Conservation (phyloP, 441 rosid species). For the Populus tomentosa region DNA sequence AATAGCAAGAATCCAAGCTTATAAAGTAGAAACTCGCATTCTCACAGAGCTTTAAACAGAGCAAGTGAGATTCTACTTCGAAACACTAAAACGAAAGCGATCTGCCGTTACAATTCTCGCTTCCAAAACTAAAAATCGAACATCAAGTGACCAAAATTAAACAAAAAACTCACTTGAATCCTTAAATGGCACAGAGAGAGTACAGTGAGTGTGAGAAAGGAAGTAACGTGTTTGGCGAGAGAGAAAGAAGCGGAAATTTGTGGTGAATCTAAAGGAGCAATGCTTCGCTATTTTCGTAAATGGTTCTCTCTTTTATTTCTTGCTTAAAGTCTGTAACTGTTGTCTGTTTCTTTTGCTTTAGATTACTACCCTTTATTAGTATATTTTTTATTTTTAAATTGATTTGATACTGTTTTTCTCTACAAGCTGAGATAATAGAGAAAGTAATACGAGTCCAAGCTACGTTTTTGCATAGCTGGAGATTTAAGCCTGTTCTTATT, state of each 20-base stretch:
- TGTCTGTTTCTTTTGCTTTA: neutral
- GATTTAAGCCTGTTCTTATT: constrained; percentile 1
- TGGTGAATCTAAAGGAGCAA: constrained; percentile 20
- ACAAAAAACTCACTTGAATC: neutral
- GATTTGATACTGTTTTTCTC: neutral
- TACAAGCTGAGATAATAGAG: neutral
- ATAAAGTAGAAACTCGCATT: neutral
- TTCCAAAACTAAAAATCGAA: neutral
- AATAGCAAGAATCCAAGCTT: neutral
- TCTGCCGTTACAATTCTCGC: constrained; percentile 18
- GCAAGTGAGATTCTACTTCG: neutral
- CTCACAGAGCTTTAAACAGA: neutral
- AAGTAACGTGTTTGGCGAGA: constrained; percentile 17
- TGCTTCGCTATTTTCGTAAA: constrained; percentile 21
- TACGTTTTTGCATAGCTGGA: constrained; percentile 26
- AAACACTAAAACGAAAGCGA: constrained; percentile 11
- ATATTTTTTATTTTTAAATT: neutral
- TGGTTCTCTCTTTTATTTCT: constrained; percentile 19
- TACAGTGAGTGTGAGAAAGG: neutral
- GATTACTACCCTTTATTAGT: neutral
- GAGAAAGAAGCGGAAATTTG: constrained; percentile 2
- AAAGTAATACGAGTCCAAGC: constrained; percentile 25
- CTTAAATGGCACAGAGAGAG: neutral
- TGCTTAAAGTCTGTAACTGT: neutral
- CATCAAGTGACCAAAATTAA: constrained; percentile 14